Base-by-base conservation (phyloP, 2,329 filamentous ascomycete genomes). In the Botrytis paeoniae region DNA sequence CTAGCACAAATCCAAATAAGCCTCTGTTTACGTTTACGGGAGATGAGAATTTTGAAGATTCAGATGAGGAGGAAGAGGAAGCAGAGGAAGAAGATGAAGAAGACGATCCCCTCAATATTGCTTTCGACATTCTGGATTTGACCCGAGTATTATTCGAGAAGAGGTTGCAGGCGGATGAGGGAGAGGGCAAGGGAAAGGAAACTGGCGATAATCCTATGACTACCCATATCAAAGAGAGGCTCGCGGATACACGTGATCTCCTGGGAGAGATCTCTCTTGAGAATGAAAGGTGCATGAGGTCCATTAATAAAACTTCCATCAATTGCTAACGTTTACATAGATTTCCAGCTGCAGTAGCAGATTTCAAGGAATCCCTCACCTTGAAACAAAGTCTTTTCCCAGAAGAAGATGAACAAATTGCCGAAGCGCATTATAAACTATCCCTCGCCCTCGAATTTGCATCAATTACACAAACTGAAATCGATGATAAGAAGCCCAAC, bases 191-290 rank as follows among this genome's bases (percentile, higher is more conserved):
- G 73, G 85, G 83, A 69, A 89, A 88, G 78, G 83, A 82, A 10
- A 74, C 73, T 35, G 82, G 77, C 37, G 77, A 82, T 73, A 80
- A 81, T 7, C 78, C 82, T 59, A 82, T 84, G 75, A 79, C 83
- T 32, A 84, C 86, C 76, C 89, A 92, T 74, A 86, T 95, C 80
- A 95, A 94, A 82, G 93, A 97, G 82, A 90, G 94, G 73, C 9
- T 79, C 82, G 68, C 94, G 74, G 96, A 99, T 80, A 97, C 94
- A 14, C 94, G 98, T 81, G 95, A 98, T 81, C 88, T 97, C 72
- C 92, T 98, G 75, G 93, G 95, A 16, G 96, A 99, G 83, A 98
- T 99, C 75, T 97, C 93, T n/a, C 86, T 99, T 41, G 96, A 99
- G 84, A 97, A 96, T 78, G 96, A 98, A 83, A 91, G 92, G 85